Evolutionary conservation across 257 asterid genomes (phyloP).

Genomic region (Solanum arcanum): DNA sequence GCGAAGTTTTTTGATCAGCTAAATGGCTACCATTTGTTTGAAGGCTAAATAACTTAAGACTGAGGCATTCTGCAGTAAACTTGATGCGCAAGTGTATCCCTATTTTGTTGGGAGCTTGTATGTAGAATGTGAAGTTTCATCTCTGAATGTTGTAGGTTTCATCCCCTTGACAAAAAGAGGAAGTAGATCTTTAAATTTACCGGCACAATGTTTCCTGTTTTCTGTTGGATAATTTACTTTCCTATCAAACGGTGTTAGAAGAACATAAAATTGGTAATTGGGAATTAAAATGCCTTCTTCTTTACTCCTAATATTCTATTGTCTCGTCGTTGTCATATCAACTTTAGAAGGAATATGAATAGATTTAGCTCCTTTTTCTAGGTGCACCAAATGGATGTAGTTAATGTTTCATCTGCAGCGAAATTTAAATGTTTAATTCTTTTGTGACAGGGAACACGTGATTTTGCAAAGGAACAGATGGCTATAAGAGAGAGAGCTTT

Average conservation of each 20-base stretch:
- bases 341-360: background rate
- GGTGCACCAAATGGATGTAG: background rate
- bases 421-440: background rate
- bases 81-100: background rate
- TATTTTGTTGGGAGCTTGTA: background rate
- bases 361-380: background rate
- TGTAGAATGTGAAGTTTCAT: background rate
- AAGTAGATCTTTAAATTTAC: background rate
- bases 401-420: background rate
- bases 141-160: background rate
- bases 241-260: background rate
- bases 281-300: background rate
- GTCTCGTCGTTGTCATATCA: background rate
- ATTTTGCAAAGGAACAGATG: conserved; percentile 92
- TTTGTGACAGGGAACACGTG: conserved; percentile 73
- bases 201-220: background rate
- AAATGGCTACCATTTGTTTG: background rate
- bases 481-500: conserved; percentile 74
- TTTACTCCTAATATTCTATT: background rate
- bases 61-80: background rate
- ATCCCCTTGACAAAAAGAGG: background rate
- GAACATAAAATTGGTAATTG: background rate
- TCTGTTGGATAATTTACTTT: background rate
- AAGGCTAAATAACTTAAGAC: background rate
- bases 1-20: background rate